Percentiles rank a stretch among this genome's conserved stretches.
phyloP scores from a whole-genome alignment of 495 filamentous ascomycete genomes.

The Hypoxylon cercidicola region DNA sequence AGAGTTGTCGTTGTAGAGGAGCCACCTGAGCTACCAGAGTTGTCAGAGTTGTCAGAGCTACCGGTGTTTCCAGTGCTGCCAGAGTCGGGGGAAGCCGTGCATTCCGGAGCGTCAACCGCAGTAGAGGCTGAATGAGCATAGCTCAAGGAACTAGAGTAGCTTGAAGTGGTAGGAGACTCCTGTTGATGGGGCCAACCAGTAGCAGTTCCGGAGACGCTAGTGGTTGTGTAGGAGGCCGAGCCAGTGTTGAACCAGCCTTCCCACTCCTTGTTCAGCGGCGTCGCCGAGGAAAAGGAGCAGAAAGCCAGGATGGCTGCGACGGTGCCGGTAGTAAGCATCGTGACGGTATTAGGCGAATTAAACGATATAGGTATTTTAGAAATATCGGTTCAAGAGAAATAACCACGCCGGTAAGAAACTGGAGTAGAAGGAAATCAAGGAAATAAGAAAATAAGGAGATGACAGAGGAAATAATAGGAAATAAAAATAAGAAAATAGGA shows the following conservation, averaged over 20 bases:
- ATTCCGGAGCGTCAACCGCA: not conserved
- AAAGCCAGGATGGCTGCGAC: constrained; percentile 43
- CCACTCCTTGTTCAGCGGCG: constrained; percentile 21
- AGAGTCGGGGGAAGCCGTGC: not conserved
- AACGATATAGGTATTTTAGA: constrained; percentile 10
- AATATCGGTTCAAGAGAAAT: constrained; percentile 15
- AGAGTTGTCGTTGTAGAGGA: constrained; percentile 2
- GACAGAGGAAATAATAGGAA: constrained; percentile 19
- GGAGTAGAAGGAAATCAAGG: constrained; percentile 17
- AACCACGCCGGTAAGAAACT: constrained; percentile 9
- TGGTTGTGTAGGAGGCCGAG: not conserved
- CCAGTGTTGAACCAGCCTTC: not conserved
- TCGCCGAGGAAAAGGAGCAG: constrained; percentile 29
- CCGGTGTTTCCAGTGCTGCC: no score
- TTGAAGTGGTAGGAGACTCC: not conserved
- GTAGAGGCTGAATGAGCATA: constrained; percentile 8
- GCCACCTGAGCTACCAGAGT: not conserved
- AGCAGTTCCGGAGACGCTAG: constrained; percentile 1
- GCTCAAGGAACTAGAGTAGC: constrained; percentile 20
- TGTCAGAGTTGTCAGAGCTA: no score
- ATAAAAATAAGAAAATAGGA: constrained; percentile 19
- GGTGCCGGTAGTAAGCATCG: constrained; percentile 29
- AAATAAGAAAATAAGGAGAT: constrained; percentile 34
- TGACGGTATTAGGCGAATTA: constrained; percentile 17
- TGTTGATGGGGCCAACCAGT: not conserved